A percentile compares a stretch with the other conserved stretches of the same genome.
Conservation (phyloP, 75 land plant species). For the Pinus tabuliformis region DNA sequence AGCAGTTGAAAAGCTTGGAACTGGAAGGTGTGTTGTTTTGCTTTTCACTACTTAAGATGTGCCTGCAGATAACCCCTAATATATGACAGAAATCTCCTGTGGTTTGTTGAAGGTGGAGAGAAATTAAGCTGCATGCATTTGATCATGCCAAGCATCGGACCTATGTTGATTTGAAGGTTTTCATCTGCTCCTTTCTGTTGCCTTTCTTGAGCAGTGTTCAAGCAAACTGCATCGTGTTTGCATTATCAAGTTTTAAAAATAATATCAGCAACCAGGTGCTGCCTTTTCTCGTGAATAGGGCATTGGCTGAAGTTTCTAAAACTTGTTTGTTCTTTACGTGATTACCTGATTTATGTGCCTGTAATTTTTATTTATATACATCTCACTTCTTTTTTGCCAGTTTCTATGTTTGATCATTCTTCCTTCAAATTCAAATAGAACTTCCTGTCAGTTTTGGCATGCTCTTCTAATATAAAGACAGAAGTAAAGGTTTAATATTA, state of each 20-base stretch:
- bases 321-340: slow-evolving; percentile 1
- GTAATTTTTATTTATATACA: too few relatives aligned
- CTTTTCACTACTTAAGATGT: neutral
- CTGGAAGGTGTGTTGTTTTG: slow-evolving; percentile 31
- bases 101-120: slow-evolving; percentile 30
- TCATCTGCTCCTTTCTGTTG: neutral
- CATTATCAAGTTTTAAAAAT: neutral
- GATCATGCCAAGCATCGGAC: slow-evolving; percentile 32
- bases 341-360: neutral
- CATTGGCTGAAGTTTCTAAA: neutral
- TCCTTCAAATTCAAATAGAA: too few relatives aligned
- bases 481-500: too few relatives aligned
- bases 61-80: neutral
- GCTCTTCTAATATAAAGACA: too few relatives aligned
- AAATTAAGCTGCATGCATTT: slow-evolving; percentile 37
- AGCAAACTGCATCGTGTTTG: neutral
- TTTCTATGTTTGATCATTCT: too few relatives aligned
- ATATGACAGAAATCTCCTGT: neutral
- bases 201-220: neutral
- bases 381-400: too few relatives aligned
- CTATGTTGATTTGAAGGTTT: too few relatives aligned
- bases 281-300: neutral
- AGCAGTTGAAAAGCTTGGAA: slow-evolving; percentile 51
- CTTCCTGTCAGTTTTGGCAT: too few relatives aligned
- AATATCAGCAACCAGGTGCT: neutral